Conservation (phyloP, 495 filamentous ascomycete genomes). For the Xanthoparmelia taractica region DNA sequence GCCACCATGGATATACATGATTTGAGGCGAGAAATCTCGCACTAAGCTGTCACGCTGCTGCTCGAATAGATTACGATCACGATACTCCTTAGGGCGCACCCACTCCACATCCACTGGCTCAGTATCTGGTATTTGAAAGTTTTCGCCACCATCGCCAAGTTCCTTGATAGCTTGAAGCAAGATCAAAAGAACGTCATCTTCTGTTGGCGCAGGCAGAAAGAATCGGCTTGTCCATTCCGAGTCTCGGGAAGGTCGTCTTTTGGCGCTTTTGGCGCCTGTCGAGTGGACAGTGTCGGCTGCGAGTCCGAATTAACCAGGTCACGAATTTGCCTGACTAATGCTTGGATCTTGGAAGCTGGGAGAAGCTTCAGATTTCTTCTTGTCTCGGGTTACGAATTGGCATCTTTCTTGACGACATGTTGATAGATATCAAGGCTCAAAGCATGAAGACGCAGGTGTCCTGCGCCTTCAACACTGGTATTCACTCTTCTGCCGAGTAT, state of each 20-base stretch:
- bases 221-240: background rate
- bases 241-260: background rate
- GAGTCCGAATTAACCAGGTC: background rate
- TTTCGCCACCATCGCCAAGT: background rate
- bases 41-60: background rate
- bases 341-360: background rate
- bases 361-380: background rate
- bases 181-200: background rate
- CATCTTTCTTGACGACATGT: background rate
- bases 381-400: background rate
- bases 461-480: too few species aligned
- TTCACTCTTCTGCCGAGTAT: too few species aligned
- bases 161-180: background rate
- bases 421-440: background rate
- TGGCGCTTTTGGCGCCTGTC: background rate
- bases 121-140: background rate
- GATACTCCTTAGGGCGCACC: background rate
- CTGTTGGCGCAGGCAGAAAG: background rate
- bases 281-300: background rate
- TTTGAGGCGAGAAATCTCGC: background rate
- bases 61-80: background rate
- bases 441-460: background rate
- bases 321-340: background rate
- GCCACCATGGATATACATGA: background rate
- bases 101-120: background rate